A percentile compares a stretch with the other conserved stretches of the same genome.
These are phyloP conservation scores for Tetragonia tetragonoides DNA, from an alignment of 148 eudicot genomes.

Conservation along the genomic window DNA sequence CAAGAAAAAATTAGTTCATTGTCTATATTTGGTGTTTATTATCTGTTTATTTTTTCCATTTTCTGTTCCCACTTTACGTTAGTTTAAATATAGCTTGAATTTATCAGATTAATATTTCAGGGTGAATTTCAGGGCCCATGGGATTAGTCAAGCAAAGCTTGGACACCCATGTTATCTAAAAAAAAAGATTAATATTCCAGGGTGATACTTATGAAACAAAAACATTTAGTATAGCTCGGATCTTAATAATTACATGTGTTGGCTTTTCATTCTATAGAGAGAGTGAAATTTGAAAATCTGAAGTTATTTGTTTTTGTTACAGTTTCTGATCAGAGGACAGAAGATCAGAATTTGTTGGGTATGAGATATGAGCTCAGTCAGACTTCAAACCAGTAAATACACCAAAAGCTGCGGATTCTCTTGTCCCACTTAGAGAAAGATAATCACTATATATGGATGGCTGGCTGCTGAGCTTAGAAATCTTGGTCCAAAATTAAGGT, in stretches of 20 bases:
- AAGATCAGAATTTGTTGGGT: neutral
- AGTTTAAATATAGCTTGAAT: neutral
- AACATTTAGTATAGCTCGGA: too few species aligned
- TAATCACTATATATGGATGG: constrained; percentile 33
- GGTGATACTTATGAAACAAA: constrained; percentile 7
- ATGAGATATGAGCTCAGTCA: neutral
- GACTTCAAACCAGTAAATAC: neutral
- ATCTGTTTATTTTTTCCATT: too few species aligned
- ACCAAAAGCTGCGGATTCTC: constrained; percentile 21
- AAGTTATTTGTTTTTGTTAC: too few species aligned
- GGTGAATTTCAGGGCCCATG: neutral
- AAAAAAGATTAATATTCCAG: neutral
- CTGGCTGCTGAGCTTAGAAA: constrained; percentile 23
- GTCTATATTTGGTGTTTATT: neutral
- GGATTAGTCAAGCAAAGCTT: too few species aligned
- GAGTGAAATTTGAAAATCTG: too few species aligned
- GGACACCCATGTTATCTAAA: too few species aligned
- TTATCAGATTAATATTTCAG: neutral
- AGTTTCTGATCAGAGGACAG: too few species aligned
- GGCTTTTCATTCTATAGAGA: too few species aligned
- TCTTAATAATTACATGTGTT: too few species aligned
- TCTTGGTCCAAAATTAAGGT: constrained; percentile 32
- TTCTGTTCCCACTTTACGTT: neutral
- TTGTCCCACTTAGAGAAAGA: constrained; percentile 31
- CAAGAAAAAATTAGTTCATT: neutral